Conservation (phyloP, 2,329 filamentous ascomycete genomes). For the Pseudophaeomoniella oleicola region DNA sequence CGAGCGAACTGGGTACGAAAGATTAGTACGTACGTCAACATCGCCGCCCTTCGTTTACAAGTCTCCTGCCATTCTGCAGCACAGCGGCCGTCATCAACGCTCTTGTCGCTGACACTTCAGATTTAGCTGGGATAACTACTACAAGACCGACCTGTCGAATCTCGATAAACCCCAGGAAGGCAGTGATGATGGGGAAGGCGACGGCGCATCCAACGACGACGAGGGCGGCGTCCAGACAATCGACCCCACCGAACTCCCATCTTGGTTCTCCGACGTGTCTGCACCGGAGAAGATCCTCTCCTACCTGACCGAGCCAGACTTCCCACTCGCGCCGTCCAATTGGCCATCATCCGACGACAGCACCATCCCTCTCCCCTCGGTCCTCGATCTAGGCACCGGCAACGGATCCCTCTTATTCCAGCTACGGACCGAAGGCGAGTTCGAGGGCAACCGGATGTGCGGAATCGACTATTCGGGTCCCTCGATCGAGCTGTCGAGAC, state of each 20-base stretch:
- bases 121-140: slow-evolving; percentile 49
- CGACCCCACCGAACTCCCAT: slow-evolving; percentile 57
- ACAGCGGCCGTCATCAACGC: background rate
- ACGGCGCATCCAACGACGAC: slow-evolving; percentile 52
- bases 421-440: slow-evolving; percentile 51
- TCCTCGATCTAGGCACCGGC: slow-evolving; percentile 83
- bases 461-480: slow-evolving; percentile 74
- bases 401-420: slow-evolving; percentile 85
- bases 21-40: slow-evolving; percentile 53
- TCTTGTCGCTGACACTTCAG: background rate
- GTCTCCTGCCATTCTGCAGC: slow-evolving; percentile 1
- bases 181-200: slow-evolving; percentile 16
- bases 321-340: slow-evolving; percentile 26
- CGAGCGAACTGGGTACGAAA: slow-evolving; percentile 73
- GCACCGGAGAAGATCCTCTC: slow-evolving; percentile 68
- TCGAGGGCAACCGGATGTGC: slow-evolving; percentile 51
- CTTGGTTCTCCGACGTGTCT: slow-evolving; percentile 92
- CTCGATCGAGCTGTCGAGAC: slow-evolving; percentile 51
- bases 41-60: background rate
- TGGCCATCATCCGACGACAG: slow-evolving; percentile 14
- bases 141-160: slow-evolving; percentile 23
- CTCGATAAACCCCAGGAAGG: slow-evolving; percentile 1
- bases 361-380: slow-evolving; percentile 23
- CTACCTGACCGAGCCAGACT: slow-evolving; percentile 43
- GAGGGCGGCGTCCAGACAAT: slow-evolving; percentile 58